These are phyloP conservation scores for Ganoderma meredithae DNA, from an alignment of 1,284 basidiomycete genomes.

Conservation along the genomic window DNA sequence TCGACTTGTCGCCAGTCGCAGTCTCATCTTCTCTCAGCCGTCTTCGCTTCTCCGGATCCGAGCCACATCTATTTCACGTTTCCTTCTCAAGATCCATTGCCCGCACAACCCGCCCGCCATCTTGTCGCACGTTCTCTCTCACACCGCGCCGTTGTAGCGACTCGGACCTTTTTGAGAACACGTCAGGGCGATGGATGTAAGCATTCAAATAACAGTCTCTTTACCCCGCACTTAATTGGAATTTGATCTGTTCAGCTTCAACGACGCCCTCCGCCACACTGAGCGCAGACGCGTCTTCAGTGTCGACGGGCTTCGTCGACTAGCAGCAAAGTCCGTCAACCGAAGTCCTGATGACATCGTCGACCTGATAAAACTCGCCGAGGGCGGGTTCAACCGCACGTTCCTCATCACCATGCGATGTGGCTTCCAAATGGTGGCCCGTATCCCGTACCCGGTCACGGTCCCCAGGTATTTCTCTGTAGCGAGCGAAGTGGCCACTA, in stretches of 20 bases:
- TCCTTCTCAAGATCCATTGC: background rate
- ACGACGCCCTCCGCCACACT: constrained; percentile 52
- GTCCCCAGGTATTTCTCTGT: constrained; percentile 53
- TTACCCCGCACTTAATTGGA: constrained; percentile 39
- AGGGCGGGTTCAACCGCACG: constrained; percentile 53
- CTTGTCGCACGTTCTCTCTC: constrained; percentile 46
- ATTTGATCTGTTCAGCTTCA: constrained; percentile 45
- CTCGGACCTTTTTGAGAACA: constrained; percentile 47
- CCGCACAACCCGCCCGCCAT: constrained; percentile 32
- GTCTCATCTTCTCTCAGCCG: background rate
- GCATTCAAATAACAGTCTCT: constrained; percentile 41
- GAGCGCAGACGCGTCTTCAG: constrained; percentile 53
- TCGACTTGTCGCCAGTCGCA: background rate
- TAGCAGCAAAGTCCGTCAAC: constrained; percentile 54
- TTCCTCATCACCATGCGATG: constrained; percentile 55
- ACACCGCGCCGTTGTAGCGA: constrained; percentile 40
- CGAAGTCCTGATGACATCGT: constrained; percentile 45
- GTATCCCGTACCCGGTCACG: constrained; percentile 55
- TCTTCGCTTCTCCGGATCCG: background rate
- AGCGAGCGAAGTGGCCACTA: constrained; percentile 62
- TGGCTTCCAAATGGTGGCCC: constrained; percentile 54
- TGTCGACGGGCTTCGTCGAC: constrained; percentile 50
- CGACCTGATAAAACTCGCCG: constrained; percentile 49
- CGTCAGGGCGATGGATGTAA: constrained; percentile 54
- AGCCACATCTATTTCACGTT: background rate